Conservation (phyloP, 805 yeast species). For the Candida maesae region DNA sequence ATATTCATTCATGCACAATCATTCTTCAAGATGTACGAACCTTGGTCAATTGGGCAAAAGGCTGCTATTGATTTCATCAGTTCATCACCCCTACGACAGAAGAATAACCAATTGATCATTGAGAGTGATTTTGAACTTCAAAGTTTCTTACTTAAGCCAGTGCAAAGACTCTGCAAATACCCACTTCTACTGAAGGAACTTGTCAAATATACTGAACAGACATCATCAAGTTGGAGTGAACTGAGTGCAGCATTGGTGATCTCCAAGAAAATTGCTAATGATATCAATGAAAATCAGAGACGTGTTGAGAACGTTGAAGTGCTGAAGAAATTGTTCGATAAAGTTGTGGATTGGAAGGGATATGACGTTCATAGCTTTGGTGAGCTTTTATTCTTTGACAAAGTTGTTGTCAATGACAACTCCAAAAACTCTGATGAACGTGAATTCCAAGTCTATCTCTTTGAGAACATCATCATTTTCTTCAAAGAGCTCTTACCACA, state of each 20-base stretch:
- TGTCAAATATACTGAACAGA: conserved; percentile 55
- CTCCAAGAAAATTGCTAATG: conserved; percentile 78
- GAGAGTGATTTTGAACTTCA: conserved; percentile 88
- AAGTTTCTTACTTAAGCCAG: conserved; percentile 86
- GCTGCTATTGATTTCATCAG: conserved; percentile 80
- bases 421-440: conserved; percentile 57
- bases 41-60: conserved; percentile 90
- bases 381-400: conserved; percentile 71
- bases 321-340: conserved; percentile 61
- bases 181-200: conserved; percentile 80
- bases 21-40: conserved; percentile 85
- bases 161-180: conserved; percentile 93
- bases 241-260: conserved; percentile 65
- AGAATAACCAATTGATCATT: conserved; percentile 52
- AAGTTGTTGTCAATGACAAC: conserved; percentile 62
- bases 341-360: conserved; percentile 92
- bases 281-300: conserved; percentile 92
- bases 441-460: conserved; percentile 85
- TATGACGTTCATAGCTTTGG: conserved; percentile 79
- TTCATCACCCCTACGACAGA: conserved; percentile 52
- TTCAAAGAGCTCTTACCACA: conserved; percentile 53
- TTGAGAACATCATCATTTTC: conserved; percentile 64
- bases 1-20: conserved; percentile 81
- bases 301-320: conserved; percentile 79
- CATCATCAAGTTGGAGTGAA: conserved; percentile 59